These are phyloP conservation scores for Micractinium sp. DNA, from an alignment of 139 green algal species.

Conservation along the genomic window DNA sequence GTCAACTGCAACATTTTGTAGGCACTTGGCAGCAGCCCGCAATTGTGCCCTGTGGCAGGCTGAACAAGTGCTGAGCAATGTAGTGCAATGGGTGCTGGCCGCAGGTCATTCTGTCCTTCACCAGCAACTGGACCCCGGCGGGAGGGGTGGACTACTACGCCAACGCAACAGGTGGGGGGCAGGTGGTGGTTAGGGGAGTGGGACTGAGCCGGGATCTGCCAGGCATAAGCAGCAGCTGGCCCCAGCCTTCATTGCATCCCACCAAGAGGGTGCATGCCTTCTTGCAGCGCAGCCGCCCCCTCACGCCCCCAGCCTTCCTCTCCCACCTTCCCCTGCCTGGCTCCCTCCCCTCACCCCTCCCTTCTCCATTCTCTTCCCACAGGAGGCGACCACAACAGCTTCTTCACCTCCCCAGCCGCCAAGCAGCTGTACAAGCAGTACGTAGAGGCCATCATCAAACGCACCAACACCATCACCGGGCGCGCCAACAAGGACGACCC, in stretches of 20 bases:
- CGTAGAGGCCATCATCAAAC: slow-evolving; percentile 36
- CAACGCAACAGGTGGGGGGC: slow-evolving; percentile 20
- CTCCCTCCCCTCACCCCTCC: background rate
- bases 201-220: background rate
- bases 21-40: background rate
- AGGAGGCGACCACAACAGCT: slow-evolving; percentile 50
- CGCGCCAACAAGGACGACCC: slow-evolving; percentile 67
- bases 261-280: background rate
- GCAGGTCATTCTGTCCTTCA: slow-evolving; percentile 60
- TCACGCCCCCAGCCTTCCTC: too few species aligned
- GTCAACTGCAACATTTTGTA: background rate
- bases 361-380: background rate
- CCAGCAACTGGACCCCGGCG: slow-evolving; percentile 57
- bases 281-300: too few species aligned
- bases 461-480: slow-evolving; percentile 60
- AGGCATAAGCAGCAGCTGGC: too few species aligned
- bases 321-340: background rate
- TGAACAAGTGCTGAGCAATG: background rate
- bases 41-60: background rate
- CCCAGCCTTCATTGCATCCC: background rate
- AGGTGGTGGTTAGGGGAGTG: background rate
- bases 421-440: slow-evolving; percentile 51
- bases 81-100: background rate
- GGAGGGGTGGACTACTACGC: slow-evolving; percentile 56
- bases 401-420: slow-evolving; percentile 54